Percentiles rank a stretch among this genome's conserved stretches.
phyloP scores from a whole-genome alignment of 495 filamentous ascomycete species.

The Talaromyces proteolyticus region DNA sequence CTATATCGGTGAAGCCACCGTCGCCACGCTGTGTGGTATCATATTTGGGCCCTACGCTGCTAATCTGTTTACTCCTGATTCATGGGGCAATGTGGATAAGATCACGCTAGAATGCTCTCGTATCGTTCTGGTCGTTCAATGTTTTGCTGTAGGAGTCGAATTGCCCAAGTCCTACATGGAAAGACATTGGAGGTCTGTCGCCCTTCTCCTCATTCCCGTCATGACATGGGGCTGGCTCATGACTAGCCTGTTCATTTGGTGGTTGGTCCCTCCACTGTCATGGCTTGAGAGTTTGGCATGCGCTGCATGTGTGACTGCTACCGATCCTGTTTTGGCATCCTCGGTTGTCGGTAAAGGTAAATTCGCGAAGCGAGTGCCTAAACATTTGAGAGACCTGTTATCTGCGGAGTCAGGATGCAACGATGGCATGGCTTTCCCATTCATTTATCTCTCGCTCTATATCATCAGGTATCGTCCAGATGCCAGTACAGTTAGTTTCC shows the following conservation, averaged over 20 bases:
- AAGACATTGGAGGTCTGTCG: conserved; percentile 91
- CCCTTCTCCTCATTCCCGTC: conserved; percentile 83
- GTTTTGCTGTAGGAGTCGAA: conserved; percentile 98
- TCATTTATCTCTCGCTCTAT: conserved; percentile 89
- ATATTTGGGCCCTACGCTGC: conserved; percentile 97
- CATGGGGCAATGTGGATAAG: conserved; percentile 92
- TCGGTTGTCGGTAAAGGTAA: conserved; percentile 99
- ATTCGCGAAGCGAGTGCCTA: conserved; percentile 94
- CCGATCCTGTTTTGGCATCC: conserved; percentile 94
- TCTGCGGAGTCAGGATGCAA: conserved; percentile 99
- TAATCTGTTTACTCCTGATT: conserved; percentile 75
- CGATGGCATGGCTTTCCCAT: conserved; percentile 99
- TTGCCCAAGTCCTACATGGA: conserved; percentile 98
- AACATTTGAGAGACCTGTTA: conserved; percentile 90
- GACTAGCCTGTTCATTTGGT: conserved; percentile 95
- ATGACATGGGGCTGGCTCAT: conserved; percentile 98
- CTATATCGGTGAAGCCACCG: conserved; percentile 97
- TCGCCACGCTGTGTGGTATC: conserved; percentile 92
- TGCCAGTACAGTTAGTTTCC: conserved; percentile 60
- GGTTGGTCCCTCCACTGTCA: conserved; percentile 74
- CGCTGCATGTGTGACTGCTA: conserved; percentile 94
- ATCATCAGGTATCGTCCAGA: conserved; percentile 73
- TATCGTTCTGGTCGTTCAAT: conserved; percentile 97
- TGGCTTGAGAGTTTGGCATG: conserved; percentile 85
- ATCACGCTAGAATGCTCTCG: conserved; percentile 96